Conservation (phyloP, 441 rosid genomes). For the Melianthus villosus region DNA sequence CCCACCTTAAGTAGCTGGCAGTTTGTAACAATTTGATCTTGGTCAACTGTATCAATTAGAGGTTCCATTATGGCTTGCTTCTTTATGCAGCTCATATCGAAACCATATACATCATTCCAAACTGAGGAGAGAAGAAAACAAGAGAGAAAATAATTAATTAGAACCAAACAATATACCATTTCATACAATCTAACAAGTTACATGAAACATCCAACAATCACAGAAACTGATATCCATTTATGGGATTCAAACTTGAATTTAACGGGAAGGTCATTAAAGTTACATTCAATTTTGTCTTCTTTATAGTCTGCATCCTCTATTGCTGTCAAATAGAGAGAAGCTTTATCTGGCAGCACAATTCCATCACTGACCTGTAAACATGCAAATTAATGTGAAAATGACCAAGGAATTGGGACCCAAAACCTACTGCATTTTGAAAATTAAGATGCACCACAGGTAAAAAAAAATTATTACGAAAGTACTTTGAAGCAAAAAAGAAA, state of each 20-base stretch:
- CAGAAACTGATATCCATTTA: constrained; percentile 3
- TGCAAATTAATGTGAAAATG: constrained; percentile 4
- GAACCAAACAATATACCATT: neutral
- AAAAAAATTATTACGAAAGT: neutral
- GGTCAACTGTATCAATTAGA: constrained; percentile 85
- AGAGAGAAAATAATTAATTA: neutral
- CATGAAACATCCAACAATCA: neutral
- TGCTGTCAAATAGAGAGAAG: constrained; percentile 77
- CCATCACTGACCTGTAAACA: constrained; percentile 57
- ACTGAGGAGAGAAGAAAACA: constrained; percentile 22
- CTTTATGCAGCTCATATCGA: constrained; percentile 97
- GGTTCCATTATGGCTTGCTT: constrained; percentile 91
- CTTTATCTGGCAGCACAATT: constrained; percentile 77
- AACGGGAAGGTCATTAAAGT: constrained; percentile 13
- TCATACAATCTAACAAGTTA: neutral
- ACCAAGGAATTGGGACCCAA: neutral
- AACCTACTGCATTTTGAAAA: neutral
- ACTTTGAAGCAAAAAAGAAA: neutral
- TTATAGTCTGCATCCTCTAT: constrained; percentile 96
- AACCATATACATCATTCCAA: constrained; percentile 90
- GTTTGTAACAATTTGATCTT: constrained; percentile 77
- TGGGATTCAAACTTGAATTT: neutral
- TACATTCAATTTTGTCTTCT: constrained; percentile 90
- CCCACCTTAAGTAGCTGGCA: constrained; percentile 67
- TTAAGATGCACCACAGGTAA: neutral